These are phyloP conservation scores for Alternaria sp. DNA, from an alignment of 2,329 filamentous ascomycete species.

Conservation along the genomic window DNA sequence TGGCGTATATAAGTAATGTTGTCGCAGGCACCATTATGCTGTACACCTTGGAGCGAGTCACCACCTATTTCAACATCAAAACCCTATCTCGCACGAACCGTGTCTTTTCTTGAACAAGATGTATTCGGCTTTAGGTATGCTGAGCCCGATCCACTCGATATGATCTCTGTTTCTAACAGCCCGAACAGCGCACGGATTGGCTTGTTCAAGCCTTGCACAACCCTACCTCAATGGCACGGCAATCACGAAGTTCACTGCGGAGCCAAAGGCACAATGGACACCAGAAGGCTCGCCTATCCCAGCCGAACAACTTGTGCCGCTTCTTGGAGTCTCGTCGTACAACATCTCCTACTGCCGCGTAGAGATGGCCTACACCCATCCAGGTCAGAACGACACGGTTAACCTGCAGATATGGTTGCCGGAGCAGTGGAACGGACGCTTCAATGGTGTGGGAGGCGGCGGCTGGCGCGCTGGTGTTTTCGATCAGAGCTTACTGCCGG, in stretches of 20 bases:
- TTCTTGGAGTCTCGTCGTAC: neutral
- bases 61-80: neutral
- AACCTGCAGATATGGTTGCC: conserved; percentile 43
- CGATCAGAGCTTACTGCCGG: conserved; percentile 28
- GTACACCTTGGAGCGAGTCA: neutral
- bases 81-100: neutral
- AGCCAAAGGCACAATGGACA: neutral
- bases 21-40: neutral
- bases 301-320: neutral
- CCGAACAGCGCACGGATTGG: neutral
- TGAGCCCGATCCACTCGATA: neutral
- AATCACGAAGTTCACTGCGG: neutral
- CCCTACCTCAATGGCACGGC: neutral
- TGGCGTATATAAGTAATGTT: neutral
- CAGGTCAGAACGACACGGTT: conserved; percentile 28
- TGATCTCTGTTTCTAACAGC: neutral
- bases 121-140: neutral
- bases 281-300: neutral
- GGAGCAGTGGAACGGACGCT: conserved; percentile 42
- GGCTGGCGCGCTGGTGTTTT: conserved; percentile 40
- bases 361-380: neutral
- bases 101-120: neutral
- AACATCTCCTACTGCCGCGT: neutral
- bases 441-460: conserved; percentile 41
- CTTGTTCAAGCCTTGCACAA: neutral